Conservation (phyloP, 495 filamentous ascomycete species). For the Penicillium paxilli region DNA sequence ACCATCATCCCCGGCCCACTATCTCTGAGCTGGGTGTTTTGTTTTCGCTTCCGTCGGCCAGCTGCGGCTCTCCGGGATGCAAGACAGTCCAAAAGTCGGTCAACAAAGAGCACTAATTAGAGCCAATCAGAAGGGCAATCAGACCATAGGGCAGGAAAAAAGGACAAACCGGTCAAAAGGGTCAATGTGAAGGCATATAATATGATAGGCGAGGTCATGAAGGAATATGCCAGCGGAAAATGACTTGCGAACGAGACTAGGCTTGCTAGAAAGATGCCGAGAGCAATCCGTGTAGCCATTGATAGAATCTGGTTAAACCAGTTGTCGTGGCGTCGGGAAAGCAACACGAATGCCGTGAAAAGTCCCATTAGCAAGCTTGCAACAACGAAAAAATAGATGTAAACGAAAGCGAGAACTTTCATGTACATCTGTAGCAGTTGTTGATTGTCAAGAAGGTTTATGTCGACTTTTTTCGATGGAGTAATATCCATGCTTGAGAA, state of each 20-base stretch:
- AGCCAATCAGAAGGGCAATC: conserved; percentile 17
- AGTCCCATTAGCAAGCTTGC: conserved; percentile 37
- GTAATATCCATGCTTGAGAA: conserved; percentile 46
- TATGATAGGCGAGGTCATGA: conserved; percentile 45
- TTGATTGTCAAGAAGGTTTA: conserved; percentile 29
- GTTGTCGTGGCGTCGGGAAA: conserved; percentile 30
- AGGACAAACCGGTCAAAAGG: conserved; percentile 35
- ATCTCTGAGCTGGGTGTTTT: conserved; percentile 12
- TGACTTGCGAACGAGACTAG: conserved; percentile 31
- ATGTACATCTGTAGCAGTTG: conserved; percentile 40
- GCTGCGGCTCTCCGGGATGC: conserved; percentile 25
- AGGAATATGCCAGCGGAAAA: conserved; percentile 37
- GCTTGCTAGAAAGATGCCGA: conserved; percentile 30
- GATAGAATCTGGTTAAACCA: conserved; percentile 23
- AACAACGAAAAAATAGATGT: conserved; percentile 42
- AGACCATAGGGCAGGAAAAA: not conserved
- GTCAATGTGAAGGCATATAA: conserved; percentile 42
- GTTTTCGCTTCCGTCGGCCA: conserved; percentile 33
- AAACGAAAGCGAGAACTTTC: conserved; percentile 41
- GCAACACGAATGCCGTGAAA: conserved; percentile 31
- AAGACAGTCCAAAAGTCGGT: conserved; percentile 43
- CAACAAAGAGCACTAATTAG: conserved; percentile 38
- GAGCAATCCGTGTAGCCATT: conserved; percentile 25
- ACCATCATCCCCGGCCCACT: conserved; percentile 7
- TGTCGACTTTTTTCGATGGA: conserved; percentile 29